Base-by-base conservation (phyloP, 805 yeast species). In the Suhomyces xylopsoci region DNA sequence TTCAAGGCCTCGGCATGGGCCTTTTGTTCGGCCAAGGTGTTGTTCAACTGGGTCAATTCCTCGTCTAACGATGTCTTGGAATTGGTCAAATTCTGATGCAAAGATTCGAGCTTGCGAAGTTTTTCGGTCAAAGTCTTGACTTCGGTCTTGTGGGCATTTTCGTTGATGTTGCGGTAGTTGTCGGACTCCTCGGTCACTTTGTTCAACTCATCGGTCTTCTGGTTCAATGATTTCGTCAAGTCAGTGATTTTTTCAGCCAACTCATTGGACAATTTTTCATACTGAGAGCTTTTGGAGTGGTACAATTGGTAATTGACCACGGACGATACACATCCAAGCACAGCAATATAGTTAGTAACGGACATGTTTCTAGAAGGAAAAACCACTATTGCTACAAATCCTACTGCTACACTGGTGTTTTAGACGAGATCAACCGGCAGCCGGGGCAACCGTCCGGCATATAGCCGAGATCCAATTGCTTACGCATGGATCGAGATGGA, bases 251-350 rank as follows among this genome's bases (percentile, higher is more conserved):
- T 49, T 14, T 52, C 46, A 5, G 54, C 49, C 42, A 60, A 45
- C 20, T 57, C 60, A 24, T 25, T 49, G 24, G 48, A 25, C 28
- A 51, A 36, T 10, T 47, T 24, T 17, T 58, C 59, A 36, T 54
- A 44, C 36, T 62, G 62, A 12, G 56, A 51, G 6, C 46, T 52
- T 51, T 60, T 62, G 30, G 56, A 51, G 40, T 60, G 59, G 50
- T 59, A 61, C 48, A 61, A 48, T 49, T 62, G 63, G 52, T 51
- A 62, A 15, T 60, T 51, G 7, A 59, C 50, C 4, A 59, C 65
- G 9, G 62, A 47, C n/a, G 63, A 58, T 17, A 61, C 38, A 42
- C 62, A 55, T 15, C 67, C 65, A 26, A 53, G 50, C 8, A 60
- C 57, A 4, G 65, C 62, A 22, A 64, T 45, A 42, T 60, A 59